Evolutionary conservation across 2,329 filamentous ascomycete species (phyloP), one percentile per base, ranked within the genome.

Genomic region (Cryphonectria japonica): DNA sequence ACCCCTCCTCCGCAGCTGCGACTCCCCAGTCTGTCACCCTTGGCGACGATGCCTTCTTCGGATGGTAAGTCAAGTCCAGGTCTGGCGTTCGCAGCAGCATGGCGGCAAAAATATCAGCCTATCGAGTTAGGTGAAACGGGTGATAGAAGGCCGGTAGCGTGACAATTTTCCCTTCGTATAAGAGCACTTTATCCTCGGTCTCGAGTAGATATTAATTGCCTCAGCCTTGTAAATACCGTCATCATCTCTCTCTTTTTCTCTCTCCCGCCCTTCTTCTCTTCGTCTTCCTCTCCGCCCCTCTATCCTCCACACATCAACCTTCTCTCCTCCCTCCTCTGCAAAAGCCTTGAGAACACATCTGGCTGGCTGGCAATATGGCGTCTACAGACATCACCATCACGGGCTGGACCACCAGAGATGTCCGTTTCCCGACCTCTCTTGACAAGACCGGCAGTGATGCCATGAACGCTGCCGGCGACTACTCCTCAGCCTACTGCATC

Each of bases 361-460:
- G 14, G 22, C 13, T n/a, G 7, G 26, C 11, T 34, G 32, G 9
- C 60, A 43, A 46, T 57, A 72, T 72, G 71, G 71, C 66, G 14
- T 76, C 82, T 66, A 41, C 57, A 14, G 87, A 91, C 76, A 85
- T 93, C 77, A 93, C 89, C 71, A 93, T 94, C 78, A 93, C 90
- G 69, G 88, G 90, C 74, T 93, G 89, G 85, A 84, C 83, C 75
- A 92, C 91, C 71, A 87, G 90, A 78, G 92, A 94, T 83, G 91
- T 94, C 79, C 89, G 92, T 76, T 94, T 94, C 80, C 92, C 92
- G 81, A 98, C 94, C n/a, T 97, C 94, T 57, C 89, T 98, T 73
- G 94, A 97, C 83, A 96, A 95, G 84, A 97, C 94, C n/a, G 94
- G 94, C 77, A 97, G 93, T 11, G 95, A 98, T 88, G 95, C 94